Base-by-base conservation (phyloP, 2,329 filamentous ascomycete species). In the Tolypocladium cylindrosporum region DNA sequence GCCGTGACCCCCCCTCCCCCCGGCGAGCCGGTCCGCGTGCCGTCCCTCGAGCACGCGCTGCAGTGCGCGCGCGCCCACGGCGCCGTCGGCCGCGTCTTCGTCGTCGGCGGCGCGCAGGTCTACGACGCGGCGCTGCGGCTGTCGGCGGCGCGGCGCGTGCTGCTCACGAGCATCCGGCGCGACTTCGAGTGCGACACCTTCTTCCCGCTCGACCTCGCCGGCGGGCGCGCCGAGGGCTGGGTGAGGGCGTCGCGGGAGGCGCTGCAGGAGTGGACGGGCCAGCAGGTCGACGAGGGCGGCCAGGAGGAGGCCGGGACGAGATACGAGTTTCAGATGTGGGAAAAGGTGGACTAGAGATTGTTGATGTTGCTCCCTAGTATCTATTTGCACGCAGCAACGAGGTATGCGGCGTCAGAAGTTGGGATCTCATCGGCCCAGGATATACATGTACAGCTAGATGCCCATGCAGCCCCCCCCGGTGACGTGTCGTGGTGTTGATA, bases 21-120 rank as follows among this genome's bases (percentile, higher is more conserved):
- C 27, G 27, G 27, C 27, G 27, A 80, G n/a, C 74, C 84, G 1
- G 73, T 90, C 3, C 79, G 82, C 55, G 80, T 83, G 4, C 68
- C 72, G 1, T 85, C 85, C 13, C 71, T 91, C 4, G 80, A 84
- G 57, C 74, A 77, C 55, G 86, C 86, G 3, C 63, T 90, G 48
- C 66, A 67, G 54, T 77, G 77, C 57, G 73, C 80, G n/a, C 63
- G 66, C 42, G 67, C 64, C 36, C 68, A 79, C 54, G 68, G 71
- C 56, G 64, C 62, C 48, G 65, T 86, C 40, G 81, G 79, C 10
- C 81, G 82, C 64, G 79, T 91, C 4, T 97, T 92, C 72, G 83
- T 97, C 50, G 97, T 99, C 66, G 94, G 94, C 31, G 94, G 94
- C 5, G 89, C 85, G 58, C 88, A 91, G 74, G 87, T 97, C 63